A percentile compares a stretch with the other conserved stretches of the same genome.
Conservation (phyloP, 2,329 filamentous ascomycete genomes). For the Tolypocladium sp. region DNA sequence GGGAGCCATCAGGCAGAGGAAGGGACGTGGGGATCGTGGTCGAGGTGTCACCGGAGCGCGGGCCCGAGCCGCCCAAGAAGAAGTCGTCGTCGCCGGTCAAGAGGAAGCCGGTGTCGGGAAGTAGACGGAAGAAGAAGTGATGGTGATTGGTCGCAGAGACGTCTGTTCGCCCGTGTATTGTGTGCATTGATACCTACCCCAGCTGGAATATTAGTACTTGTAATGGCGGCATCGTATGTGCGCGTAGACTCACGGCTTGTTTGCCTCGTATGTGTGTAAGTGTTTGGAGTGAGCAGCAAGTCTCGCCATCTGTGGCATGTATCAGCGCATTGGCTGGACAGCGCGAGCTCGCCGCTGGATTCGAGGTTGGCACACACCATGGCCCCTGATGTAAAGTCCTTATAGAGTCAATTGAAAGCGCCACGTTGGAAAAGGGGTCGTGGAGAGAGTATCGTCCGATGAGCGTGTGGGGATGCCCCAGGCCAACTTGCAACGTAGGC, state of each 20-base stretch:
- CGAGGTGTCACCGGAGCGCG: constrained; percentile 22
- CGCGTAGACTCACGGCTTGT: background rate
- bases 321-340: background rate
- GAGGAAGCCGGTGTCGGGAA: constrained; percentile 24
- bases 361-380: background rate
- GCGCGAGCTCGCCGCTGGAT: background rate
- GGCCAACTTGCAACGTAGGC: background rate
- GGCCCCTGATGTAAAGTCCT: too few relatives aligned
- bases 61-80: constrained; percentile 22
- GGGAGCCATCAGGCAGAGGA: constrained; percentile 14
- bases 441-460: background rate
- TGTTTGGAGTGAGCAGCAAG: background rate
- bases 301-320: background rate
- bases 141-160: constrained; percentile 1
- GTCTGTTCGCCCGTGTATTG: background rate
- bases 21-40: constrained; percentile 30
- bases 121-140: constrained; percentile 26
- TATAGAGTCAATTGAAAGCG: background rate
- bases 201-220: background rate
- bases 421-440: background rate
- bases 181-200: background rate
- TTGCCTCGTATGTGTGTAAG: background rate
- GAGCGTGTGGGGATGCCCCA: background rate
- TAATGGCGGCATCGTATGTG: background rate
- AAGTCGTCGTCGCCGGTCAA: constrained; percentile 32